Evolutionary conservation across 2,329 filamentous ascomycete genomes (phyloP), one percentile per base, ranked within the genome.

Genomic region (Fusarium penzigii): DNA sequence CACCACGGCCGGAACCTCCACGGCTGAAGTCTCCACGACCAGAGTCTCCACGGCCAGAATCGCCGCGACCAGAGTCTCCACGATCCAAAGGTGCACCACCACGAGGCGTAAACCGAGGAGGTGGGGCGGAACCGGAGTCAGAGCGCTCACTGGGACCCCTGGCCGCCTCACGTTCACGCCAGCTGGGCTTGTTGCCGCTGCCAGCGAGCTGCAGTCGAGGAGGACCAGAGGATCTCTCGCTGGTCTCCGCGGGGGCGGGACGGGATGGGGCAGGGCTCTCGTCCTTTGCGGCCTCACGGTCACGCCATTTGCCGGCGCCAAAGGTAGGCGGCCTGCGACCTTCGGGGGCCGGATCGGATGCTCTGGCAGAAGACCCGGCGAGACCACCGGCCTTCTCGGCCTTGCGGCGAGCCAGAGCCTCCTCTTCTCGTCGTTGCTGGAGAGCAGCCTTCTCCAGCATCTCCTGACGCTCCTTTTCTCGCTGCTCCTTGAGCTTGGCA

Each of bases 341-440:
- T 46, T 71, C 70, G 41, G 65, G 45, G 3, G 59, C 52, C 12
- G 68, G 32, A 4, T 36, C 32, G 32, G 32, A 66, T 46, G 63
- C 60, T 42, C 63, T 56, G 46, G 63, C 67, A 46, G 65, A 62
- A 42, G 61, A 60, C 55, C 78, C 59, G 54, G 47, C 52, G 42
- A 48, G 42, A 42, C 43, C 16, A 53, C 17, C 12, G 13, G 54
- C 82, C 73, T 84, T 90, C 71, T 84, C 84, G 53, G 81, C 86
- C 66, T 80, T 84, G 71, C 83, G 84, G 64, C 88, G 85, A 61
- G 88, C 88, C 73, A 92, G 85, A 14, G 91, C 92, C 72, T 96
- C 92, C 65, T 94, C 92, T 72, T 96, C 92, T 70, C 90, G 86
- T 68, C 91, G 84, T 64, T 84, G 85, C 75, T 97, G 93, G 62